Conservation (phyloP, 192 early-diverging fungal species). For the Funneliformis mosseae region DNA sequence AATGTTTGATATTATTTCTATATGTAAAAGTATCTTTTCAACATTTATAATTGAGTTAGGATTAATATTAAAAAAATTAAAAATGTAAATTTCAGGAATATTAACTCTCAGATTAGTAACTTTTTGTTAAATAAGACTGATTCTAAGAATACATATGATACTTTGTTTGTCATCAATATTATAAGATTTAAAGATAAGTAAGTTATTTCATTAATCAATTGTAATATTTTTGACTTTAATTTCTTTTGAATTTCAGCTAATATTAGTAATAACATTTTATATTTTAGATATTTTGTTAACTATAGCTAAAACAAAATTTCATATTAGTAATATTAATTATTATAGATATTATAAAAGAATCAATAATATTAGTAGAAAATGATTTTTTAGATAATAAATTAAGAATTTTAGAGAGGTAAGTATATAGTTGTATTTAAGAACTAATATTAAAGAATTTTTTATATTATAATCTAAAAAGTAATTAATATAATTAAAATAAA, state of each 20-base stretch:
- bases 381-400: too few species aligned
- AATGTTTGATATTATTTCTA: neutral
- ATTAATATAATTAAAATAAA: neutral
- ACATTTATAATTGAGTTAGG: too few species aligned
- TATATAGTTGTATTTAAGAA: slow-evolving; percentile 1
- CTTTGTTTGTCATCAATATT: neutral
- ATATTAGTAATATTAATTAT: slow-evolving; percentile 11
- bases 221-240: neutral
- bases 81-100: neutral
- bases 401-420: too few species aligned
- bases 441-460: slow-evolving; percentile 12
- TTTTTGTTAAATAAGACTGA: neutral
- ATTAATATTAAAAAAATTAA: neutral
- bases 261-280: neutral
- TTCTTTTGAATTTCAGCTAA: slow-evolving; percentile 21
- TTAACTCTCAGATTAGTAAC: neutral
- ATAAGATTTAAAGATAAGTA: neutral
- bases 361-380: too few species aligned
- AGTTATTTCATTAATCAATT: neutral
- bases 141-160: neutral
- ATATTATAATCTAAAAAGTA: neutral
- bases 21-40: neutral
- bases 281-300: slow-evolving; percentile 11
- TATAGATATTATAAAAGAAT: too few species aligned
- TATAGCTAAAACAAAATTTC: neutral